These are phyloP conservation scores for Penicillium frequentans DNA, from an alignment of 2,329 filamentous ascomycete genomes.

Conservation along the genomic window DNA sequence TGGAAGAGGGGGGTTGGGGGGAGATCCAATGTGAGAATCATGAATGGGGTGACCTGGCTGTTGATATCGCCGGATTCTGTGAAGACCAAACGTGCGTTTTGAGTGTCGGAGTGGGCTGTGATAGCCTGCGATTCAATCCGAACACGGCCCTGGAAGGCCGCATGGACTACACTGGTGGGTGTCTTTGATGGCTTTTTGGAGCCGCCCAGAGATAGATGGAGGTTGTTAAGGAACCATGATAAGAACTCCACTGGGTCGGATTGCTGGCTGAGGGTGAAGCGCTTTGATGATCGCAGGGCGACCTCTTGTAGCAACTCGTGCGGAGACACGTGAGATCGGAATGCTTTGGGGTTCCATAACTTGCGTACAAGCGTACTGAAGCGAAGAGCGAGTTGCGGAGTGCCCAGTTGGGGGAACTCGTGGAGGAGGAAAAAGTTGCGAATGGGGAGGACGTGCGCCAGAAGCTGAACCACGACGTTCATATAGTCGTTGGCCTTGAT, in stretches of 20 bases:
- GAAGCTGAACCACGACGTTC: slow-evolving; percentile 88
- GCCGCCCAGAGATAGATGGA: slow-evolving; percentile 88
- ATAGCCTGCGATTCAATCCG: slow-evolving; percentile 93
- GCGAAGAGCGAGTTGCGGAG: slow-evolving; percentile 79
- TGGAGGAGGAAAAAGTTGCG: slow-evolving; percentile 91
- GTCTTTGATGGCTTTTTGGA: slow-evolving; percentile 76
- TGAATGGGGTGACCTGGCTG: slow-evolving; percentile 74
- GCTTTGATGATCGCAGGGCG: slow-evolving; percentile 83
- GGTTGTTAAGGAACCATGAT: slow-evolving; percentile 95
- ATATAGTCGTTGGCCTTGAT: slow-evolving; percentile 99
- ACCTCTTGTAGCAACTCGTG: slow-evolving; percentile 97
- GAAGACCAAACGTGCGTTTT: slow-evolving; percentile 83
- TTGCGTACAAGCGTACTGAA: slow-evolving; percentile 91
- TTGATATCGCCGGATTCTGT: slow-evolving; percentile 85
- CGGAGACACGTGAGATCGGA: slow-evolving; percentile 94
- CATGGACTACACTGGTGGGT: slow-evolving; percentile 74
- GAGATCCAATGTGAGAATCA: slow-evolving; percentile 90
- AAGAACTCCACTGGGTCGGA: slow-evolving; percentile 96
- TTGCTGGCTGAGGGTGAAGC: slow-evolving; percentile 85
- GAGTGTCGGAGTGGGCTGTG: slow-evolving; percentile 79
- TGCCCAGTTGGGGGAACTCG: slow-evolving; percentile 63
- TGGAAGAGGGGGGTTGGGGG: slow-evolving; percentile 93
- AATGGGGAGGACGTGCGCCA: slow-evolving; percentile 85
- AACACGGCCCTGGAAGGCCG: slow-evolving; percentile 88
- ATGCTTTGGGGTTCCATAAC: slow-evolving; percentile 95